Evolutionary conservation across 2,329 filamentous ascomycete genomes (phyloP), one percentile per base, ranked within the genome.

Genomic region (Daldinia sp.): DNA sequence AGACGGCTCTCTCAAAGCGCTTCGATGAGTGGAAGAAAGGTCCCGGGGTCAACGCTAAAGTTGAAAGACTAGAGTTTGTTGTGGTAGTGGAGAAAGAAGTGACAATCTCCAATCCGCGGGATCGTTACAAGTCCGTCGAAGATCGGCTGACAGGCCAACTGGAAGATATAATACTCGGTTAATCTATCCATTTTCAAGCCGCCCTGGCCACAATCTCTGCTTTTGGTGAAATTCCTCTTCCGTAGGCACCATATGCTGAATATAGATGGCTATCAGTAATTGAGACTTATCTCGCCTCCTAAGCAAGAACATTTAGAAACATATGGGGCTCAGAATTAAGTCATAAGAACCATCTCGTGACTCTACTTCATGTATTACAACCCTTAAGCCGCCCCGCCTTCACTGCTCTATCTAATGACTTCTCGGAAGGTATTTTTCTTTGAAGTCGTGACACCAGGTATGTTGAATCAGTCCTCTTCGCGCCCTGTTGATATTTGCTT

Each of bases 11-110:
- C 6, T 67, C 70, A 26, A 73, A 72, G 26, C 54, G 37, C 1
- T 78, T 79, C 39, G 64, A 74, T 2, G 50, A 73, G n/a, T 79
- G 77, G 77, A 79, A 79, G 67, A 74, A 75, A 62, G 67, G 46
- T 0, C 33, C 10, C 1, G 77, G 77, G 5, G 60, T 67, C 33
- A 4, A 69, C 3, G 39, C 57, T 15, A 64, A 60, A 6, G 20
- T 79, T 9, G 53, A 41, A 18, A 73, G 60, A 1, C 26, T 79
- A 2, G 75, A 78, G 50, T 78, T 78, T 56, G 76, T 77, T 41
- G 65, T 66, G 3, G 67, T 77, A 3, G 70, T 72, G 3, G 54
- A 73, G 15, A 71, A 71, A 42, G 77, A 77, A 28, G 41, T 53
- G 1, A 46, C 65, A 20, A 66, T 37, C 1, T 59, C 54, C 9